These are phyloP conservation scores for Halophytophthora polymorphica DNA, from an alignment of 352 stramenopile genomes.

Conservation along the genomic window DNA sequence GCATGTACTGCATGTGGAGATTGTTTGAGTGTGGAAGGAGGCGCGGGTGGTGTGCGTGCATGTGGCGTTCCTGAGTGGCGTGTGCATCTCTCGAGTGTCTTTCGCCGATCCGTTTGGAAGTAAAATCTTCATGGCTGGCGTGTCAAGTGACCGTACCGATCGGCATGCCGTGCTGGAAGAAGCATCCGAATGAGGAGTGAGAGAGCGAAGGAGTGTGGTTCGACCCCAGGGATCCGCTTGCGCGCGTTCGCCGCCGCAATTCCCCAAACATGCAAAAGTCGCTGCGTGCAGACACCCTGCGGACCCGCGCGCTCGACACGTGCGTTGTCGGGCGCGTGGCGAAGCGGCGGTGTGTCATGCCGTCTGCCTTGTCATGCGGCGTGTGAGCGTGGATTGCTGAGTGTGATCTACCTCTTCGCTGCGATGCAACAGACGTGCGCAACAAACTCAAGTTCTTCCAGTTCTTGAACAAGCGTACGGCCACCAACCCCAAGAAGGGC, in stretches of 20 bases:
- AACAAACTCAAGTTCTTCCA: constrained; percentile 98
- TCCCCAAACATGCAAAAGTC: constrained; percentile 89
- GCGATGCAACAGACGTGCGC: constrained; percentile 80
- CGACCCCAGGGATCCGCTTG: constrained; percentile 3
- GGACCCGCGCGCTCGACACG: constrained; percentile 26
- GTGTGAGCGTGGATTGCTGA: constrained; percentile 27
- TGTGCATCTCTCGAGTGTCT: background rate
- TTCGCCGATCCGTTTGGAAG: too few relatives aligned
- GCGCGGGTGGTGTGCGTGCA: constrained; percentile 14
- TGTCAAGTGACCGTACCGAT: too few relatives aligned
- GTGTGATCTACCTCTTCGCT: constrained; percentile 23
- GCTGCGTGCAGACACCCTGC: constrained; percentile 86
- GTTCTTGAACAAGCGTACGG: constrained; percentile 98
- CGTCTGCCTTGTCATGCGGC: constrained; percentile 50
- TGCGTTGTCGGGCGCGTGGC: constrained; percentile 10
- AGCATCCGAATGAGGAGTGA: too few relatives aligned
- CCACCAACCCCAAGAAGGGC: constrained; percentile 97
- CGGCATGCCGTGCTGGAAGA: too few relatives aligned
- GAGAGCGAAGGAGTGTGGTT: constrained; percentile 7
- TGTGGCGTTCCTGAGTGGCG: constrained; percentile 8
- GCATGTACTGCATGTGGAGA: too few relatives aligned
- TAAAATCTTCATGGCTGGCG: too few relatives aligned
- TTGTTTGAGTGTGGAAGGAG: constrained; percentile 23
- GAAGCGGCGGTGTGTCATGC: constrained; percentile 67
- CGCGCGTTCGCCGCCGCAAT: constrained; percentile 19